phyloP scores from a whole-genome alignment of 495 filamentous ascomycete species.

The Xylaria grammica region DNA sequence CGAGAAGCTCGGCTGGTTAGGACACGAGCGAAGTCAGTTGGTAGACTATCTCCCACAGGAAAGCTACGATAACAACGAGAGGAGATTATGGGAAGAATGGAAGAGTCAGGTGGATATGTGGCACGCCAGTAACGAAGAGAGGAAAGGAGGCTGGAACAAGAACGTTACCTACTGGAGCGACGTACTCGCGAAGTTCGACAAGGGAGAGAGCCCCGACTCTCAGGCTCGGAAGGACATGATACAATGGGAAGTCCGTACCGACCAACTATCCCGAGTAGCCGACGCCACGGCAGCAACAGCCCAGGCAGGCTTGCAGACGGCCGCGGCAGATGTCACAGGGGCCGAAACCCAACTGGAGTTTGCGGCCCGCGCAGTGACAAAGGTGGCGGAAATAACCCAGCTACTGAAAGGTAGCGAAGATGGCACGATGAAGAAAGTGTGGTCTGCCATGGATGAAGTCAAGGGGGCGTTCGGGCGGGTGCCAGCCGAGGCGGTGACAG shows the following conservation, averaged over 20 bases:
- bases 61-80: conserved; percentile 12
- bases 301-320: conserved; percentile 5
- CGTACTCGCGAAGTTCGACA: conserved; percentile 9
- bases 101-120: conserved; percentile 12
- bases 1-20: conserved; percentile 12
- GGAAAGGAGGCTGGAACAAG: conserved; percentile 9
- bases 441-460: conserved; percentile 3
- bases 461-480: not conserved
- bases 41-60: conserved; percentile 13
- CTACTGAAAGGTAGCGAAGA: not conserved
- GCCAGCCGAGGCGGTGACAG: not conserved
- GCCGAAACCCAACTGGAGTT: conserved; percentile 6
- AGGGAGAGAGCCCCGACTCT: not conserved
- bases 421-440: not conserved
- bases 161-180: conserved; percentile 15
- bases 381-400: not conserved
- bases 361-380: conserved; percentile 5
- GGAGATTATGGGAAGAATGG: conserved; percentile 15
- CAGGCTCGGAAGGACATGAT: conserved; percentile 10
- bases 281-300: conserved; percentile 7
- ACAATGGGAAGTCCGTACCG: conserved; percentile 7
- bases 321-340: conserved; percentile 2
- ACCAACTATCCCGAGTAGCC: conserved; percentile 1
- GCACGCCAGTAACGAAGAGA: conserved; percentile 12
- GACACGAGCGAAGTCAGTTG: conserved; percentile 9